phyloP scores from a whole-genome alignment of 2,329 filamentous ascomycete genomes.

The Stagonosporopsis tanaceti region DNA sequence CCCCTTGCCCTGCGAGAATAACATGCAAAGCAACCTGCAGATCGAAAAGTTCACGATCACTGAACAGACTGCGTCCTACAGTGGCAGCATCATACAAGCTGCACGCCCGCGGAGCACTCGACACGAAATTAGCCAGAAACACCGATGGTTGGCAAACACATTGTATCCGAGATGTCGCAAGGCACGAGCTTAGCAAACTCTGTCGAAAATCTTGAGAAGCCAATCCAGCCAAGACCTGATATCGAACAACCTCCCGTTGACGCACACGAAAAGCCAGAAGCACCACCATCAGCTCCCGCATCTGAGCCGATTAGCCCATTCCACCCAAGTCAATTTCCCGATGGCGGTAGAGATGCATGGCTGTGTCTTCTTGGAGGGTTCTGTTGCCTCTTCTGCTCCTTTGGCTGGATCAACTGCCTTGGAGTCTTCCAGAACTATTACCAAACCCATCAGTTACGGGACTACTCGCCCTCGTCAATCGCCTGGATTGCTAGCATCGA shows the following conservation, averaged over 20 bases:
- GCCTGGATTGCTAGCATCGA: constrained; percentile 57
- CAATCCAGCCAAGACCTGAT: constrained; percentile 13
- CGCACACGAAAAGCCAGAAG: constrained; percentile 24
- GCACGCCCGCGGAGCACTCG: not conserved
- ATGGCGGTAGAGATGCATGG: constrained; percentile 50
- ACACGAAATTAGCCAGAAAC: not conserved
- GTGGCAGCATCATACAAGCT: not conserved
- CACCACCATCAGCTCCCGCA: constrained; percentile 8
- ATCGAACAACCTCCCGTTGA: constrained; percentile 26
- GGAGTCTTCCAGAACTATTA: constrained; percentile 60
- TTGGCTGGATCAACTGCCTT: constrained; percentile 56
- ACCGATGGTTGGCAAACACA: not conserved
- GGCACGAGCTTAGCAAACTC: constrained; percentile 25
- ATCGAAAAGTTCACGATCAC: not conserved
- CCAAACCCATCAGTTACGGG: constrained; percentile 50
- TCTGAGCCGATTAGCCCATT: constrained; percentile 30
- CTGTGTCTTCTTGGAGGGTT: constrained; percentile 38
- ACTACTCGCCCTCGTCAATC: constrained; percentile 51
- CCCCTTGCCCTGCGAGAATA: not conserved
- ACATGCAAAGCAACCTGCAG: not conserved
- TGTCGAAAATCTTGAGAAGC: constrained; percentile 26
- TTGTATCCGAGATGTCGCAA: constrained; percentile 5
- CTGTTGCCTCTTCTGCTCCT: constrained; percentile 45
- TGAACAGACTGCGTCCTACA: not conserved
- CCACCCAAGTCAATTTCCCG: constrained; percentile 47